A percentile compares a stretch with the other conserved stretches of the same genome.
Evolutionary conservation across 345 rosid genomes (phyloP).

Genomic region (Pistacia vera): DNA sequence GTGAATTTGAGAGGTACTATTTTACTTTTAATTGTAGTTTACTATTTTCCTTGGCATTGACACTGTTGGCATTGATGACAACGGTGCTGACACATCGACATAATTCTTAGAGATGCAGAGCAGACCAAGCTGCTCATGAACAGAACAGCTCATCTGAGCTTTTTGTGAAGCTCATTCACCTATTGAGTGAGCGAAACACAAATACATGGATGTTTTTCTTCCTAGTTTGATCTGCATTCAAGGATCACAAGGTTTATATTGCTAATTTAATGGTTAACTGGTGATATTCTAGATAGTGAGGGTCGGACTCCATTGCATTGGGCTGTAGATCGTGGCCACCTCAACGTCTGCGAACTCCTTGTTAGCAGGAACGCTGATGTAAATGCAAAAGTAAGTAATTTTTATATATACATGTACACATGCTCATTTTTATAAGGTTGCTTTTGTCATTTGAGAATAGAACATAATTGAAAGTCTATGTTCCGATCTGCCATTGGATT

Average conservation of each 20-base stretch:
- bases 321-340: slow-evolving; percentile 95
- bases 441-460: background rate
- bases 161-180: background rate
- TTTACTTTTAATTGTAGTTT: background rate
- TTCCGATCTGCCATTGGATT: background rate
- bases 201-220: background rate
- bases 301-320: slow-evolving; percentile 94
- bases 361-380: slow-evolving; percentile 68
- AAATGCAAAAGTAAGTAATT: slow-evolving; percentile 65
- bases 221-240: background rate
- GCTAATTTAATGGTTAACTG: slow-evolving; percentile 5
- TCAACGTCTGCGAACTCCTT: slow-evolving; percentile 52
- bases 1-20: slow-evolving; percentile 63
- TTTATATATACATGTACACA: background rate
- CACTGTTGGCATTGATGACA: background rate
- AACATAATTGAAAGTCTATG: background rate
- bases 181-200: slow-evolving; percentile 3
- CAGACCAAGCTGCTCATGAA: background rate
- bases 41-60: background rate
- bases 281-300: slow-evolving; percentile 73
- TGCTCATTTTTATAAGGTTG: background rate
- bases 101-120: background rate
- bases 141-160: background rate
- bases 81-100: background rate
- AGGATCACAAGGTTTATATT: background rate